These are phyloP conservation scores for Ogataea thermomethanolica DNA, from an alignment of 805 yeast species.

Conservation along the genomic window DNA sequence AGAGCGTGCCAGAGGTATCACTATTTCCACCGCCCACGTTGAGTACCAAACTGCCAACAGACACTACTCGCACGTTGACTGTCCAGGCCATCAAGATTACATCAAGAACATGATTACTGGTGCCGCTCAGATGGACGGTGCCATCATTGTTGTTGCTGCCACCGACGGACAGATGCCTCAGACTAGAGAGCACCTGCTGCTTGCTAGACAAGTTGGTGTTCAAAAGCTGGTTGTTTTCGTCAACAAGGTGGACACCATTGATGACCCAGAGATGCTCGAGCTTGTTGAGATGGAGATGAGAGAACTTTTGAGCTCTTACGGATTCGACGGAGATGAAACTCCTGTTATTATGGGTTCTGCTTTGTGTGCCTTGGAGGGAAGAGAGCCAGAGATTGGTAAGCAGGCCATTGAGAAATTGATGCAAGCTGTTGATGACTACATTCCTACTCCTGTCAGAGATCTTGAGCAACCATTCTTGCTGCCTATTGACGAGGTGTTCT, in stretches of 20 bases:
- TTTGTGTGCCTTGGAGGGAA: conserved; percentile 88
- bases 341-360: conserved; percentile 99
- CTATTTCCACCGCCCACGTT: conserved; percentile 96
- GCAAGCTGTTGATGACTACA: conserved; percentile 88
- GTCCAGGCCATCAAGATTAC: conserved; percentile 99
- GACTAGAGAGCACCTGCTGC: conserved; percentile 96
- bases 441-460: conserved; percentile 96
- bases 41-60: conserved; percentile 94
- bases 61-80: conserved; percentile 97
- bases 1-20: conserved; percentile 99
- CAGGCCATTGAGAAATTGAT: conserved; percentile 78
- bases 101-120: conserved; percentile 99
- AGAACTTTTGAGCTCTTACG: conserved; percentile 84
- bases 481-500: conserved; percentile 97
- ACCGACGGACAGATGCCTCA: conserved; percentile 99
- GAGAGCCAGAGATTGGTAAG: conserved; percentile 86
- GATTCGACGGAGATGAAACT: conserved; percentile 96
- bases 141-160: conserved; percentile 98
- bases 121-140: conserved; percentile 99
- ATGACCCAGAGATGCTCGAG: conserved; percentile 98
- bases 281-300: conserved; percentile 99
- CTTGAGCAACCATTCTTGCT: conserved; percentile 93
- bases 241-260: conserved; percentile 96
- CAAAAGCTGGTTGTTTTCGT: conserved; percentile 96
- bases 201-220: conserved; percentile 99